Conservation (phyloP, 345 rosid species). For the Eucalyptus cloeziana region DNA sequence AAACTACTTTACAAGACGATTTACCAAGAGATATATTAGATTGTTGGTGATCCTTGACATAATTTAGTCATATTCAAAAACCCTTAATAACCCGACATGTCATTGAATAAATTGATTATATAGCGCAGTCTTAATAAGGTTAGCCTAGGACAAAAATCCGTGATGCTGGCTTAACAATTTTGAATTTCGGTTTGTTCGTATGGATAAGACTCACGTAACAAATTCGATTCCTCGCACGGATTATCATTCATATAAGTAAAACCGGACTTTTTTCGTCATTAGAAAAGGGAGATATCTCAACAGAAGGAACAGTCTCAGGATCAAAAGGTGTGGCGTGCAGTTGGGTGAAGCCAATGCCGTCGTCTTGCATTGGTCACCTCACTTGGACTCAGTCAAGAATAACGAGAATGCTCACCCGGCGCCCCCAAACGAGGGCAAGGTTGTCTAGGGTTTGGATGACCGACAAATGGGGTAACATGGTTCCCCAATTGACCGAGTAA, state of each 20-base stretch:
- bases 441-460: neutral
- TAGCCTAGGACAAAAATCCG: no score
- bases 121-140: no score
- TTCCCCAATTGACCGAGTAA: no score
- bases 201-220: neutral
- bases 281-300: neutral
- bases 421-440: neutral
- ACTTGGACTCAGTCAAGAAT: neutral
- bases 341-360: neutral
- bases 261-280: neutral
- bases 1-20: no score
- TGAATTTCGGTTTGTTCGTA: neutral
- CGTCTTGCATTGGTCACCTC: neutral
- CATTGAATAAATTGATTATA: no score
- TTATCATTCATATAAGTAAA: neutral
- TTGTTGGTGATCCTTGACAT: no score
- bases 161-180: no score
- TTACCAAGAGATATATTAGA: no score
- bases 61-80: no score
- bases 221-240: neutral
- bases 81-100: no score
- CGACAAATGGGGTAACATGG: neutral
- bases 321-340: neutral
- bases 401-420: no score
- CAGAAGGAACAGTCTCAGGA: neutral